phyloP scores from a whole-genome alignment of 768 basidiomycete species.

The Calvatia gigantea region DNA sequence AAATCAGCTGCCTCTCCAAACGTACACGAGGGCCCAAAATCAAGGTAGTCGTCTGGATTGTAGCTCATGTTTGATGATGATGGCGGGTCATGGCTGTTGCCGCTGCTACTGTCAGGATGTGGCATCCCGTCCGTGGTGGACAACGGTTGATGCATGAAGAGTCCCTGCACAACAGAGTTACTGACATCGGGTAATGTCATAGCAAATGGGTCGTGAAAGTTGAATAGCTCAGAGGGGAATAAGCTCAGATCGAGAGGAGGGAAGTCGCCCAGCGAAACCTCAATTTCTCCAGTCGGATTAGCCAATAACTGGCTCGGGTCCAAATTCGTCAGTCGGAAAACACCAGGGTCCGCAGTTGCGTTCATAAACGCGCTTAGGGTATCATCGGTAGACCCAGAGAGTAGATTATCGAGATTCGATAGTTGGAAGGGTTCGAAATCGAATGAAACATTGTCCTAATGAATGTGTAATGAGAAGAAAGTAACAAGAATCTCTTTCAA shows the following conservation, averaged over 20 bases:
- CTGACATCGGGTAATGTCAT: neutral
- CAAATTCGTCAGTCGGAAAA: constrained; percentile 33
- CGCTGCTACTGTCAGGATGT: too few relatives aligned
- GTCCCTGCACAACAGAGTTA: neutral
- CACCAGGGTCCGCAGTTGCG: constrained; percentile 26
- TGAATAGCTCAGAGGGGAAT: constrained; percentile 5
- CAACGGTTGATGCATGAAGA: neutral
- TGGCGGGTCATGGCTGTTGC: neutral
- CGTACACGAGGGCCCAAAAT: constrained; percentile 24
- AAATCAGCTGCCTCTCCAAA: constrained; percentile 1
- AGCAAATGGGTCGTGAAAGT: neutral
- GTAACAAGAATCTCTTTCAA: neutral
- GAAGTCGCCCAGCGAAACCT: constrained; percentile 29
- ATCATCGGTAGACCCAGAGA: constrained; percentile 16
- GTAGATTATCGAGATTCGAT: constrained; percentile 10
- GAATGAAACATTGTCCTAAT: constrained; percentile 21
- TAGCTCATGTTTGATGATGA: neutral
- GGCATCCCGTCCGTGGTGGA: neutral
- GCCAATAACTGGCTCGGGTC: constrained; percentile 25
- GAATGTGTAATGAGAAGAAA: neutral
- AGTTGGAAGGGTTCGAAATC: constrained; percentile 15
- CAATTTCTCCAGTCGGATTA: constrained; percentile 34
- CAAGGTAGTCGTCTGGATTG: constrained; percentile 35
- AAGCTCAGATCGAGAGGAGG: constrained; percentile 11
- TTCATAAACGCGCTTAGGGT: constrained; percentile 28